These are phyloP conservation scores for Friedmanniomyces simplex DNA, from an alignment of 495 filamentous ascomycete species.

Conservation along the genomic window DNA sequence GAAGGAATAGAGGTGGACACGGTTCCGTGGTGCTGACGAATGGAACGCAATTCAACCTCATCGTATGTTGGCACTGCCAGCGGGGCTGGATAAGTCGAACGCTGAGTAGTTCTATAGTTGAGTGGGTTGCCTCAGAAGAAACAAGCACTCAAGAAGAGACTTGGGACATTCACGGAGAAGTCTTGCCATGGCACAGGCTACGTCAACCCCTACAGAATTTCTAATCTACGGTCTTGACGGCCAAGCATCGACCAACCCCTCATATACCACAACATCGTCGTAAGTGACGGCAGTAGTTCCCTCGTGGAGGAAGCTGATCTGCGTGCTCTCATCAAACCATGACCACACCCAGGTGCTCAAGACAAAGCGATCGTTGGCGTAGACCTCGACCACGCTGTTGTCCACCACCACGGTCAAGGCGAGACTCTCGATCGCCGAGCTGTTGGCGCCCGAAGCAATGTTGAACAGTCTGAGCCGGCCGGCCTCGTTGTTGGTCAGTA, in stretches of 20 bases:
- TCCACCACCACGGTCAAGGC: background rate
- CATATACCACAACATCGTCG: background rate
- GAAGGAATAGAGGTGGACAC: too few species aligned
- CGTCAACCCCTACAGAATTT: too few species aligned
- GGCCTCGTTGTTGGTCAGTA: slow-evolving; percentile 1
- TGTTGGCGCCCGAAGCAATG: background rate
- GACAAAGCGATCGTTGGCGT: slow-evolving; percentile 1
- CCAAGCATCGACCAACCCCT: slow-evolving; percentile 1
- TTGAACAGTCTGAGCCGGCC: slow-evolving; percentile 1
- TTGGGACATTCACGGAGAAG: too few species aligned
- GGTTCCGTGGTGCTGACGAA: too few species aligned
- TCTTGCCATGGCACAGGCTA: too few species aligned
- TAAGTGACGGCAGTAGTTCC: background rate
- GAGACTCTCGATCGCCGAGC: background rate
- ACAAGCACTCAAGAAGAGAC: too few species aligned
- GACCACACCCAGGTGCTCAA: slow-evolving; percentile 1
- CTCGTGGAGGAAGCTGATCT: slow-evolving; percentile 1
- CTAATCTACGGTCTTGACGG: background rate
- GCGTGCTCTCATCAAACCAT: slow-evolving; percentile 1
- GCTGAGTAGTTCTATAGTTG: too few species aligned
- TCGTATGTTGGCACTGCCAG: too few species aligned
- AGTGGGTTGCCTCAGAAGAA: too few species aligned
- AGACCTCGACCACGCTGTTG: slow-evolving; percentile 3
- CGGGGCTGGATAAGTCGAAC: too few species aligned
- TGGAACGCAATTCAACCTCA: too few species aligned